phyloP scores from a whole-genome alignment of 1,284 basidiomycete species.

The Ganoderma sinense region DNA sequence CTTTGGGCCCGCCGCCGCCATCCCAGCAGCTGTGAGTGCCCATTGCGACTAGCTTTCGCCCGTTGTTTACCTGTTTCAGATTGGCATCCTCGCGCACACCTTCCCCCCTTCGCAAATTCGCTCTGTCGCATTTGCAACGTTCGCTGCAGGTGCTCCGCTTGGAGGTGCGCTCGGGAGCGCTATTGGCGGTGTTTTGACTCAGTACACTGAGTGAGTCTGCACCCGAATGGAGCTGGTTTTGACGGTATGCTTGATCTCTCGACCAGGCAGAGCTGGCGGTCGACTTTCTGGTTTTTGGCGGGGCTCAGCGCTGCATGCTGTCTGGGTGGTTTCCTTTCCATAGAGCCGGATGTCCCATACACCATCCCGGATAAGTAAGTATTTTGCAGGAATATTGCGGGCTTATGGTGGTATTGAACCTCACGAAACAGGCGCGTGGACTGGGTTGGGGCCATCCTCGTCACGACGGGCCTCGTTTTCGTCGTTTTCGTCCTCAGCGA shows the following conservation, averaged over 20 bases:
- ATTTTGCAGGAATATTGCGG: no score
- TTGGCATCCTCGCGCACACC: conserved; percentile 80
- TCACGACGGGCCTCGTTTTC: conserved; percentile 80
- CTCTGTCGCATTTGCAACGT: conserved; percentile 79
- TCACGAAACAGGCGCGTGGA: conserved; percentile 62
- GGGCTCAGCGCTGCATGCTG: conserved; percentile 52
- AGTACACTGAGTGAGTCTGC: conserved; percentile 57
- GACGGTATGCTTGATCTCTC: background rate
- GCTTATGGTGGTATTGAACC: background rate
- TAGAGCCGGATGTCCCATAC: conserved; percentile 54
- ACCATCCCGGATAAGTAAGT: conserved; percentile 50
- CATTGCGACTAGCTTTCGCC: background rate
- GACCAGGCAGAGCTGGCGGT: conserved; percentile 56
- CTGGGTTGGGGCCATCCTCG: conserved; percentile 83
- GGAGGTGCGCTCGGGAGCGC: conserved; percentile 76
- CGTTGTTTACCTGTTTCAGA: conserved; percentile 17
- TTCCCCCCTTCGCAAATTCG: conserved; percentile 76
- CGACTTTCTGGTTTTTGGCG: conserved; percentile 60
- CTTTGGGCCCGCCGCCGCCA: conserved; percentile 70
- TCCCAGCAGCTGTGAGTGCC: conserved; percentile 58
- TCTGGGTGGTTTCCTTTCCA: conserved; percentile 49
- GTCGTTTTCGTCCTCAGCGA: conserved; percentile 84
- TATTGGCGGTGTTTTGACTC: conserved; percentile 75
- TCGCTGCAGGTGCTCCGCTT: conserved; percentile 82
- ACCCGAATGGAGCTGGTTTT: background rate